A percentile compares a stretch with the other conserved stretches of the same genome.
Evolutionary conservation across 1,139 yeast genomes (phyloP).

Genomic region (Hanseniaspora uvarum): DNA sequence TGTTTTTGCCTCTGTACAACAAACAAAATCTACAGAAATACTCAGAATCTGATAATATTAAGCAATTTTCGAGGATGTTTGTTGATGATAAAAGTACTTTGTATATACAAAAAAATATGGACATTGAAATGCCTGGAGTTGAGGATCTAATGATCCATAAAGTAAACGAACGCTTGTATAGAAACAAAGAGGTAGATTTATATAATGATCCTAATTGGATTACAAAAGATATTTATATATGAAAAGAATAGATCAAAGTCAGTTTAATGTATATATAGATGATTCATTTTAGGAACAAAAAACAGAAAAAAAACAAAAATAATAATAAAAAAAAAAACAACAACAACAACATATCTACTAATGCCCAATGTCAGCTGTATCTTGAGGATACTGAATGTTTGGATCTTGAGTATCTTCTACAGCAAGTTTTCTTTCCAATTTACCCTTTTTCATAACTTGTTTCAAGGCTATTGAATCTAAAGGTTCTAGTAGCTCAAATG

Average conservation of each 20-base stretch:
- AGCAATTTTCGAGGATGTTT: not conserved
- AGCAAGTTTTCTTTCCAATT: conserved; percentile 63
- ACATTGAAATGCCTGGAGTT: conserved; percentile 9
- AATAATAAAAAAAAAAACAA: not conserved
- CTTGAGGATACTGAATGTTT: not conserved
- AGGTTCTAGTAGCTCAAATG: conserved; percentile 88
- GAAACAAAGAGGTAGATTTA: not conserved
- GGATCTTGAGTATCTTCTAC: conserved; percentile 18
- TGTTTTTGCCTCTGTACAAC: conserved; percentile 11
- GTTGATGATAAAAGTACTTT: conserved; percentile 11
- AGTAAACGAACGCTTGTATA: conserved; percentile 9
- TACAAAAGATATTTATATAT: conserved; percentile 23
- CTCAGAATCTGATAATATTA: not conserved
- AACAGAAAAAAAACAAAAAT: not conserved
- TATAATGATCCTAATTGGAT: conserved; percentile 16
- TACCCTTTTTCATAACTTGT: conserved; percentile 82
- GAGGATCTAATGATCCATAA: conserved; percentile 10
- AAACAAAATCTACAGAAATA: not conserved
- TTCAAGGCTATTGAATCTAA: conserved; percentile 85
- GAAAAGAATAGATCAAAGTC: not conserved
- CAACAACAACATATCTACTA: not conserved
- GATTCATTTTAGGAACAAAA: no score
- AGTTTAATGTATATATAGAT: no score
- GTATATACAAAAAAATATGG: not conserved
- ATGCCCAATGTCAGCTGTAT: not conserved